A percentile compares a stretch with the other conserved stretches of the same genome.
phyloP scores from a whole-genome alignment of 169 alveolate species.

The Plasmodium billcollinsi region DNA sequence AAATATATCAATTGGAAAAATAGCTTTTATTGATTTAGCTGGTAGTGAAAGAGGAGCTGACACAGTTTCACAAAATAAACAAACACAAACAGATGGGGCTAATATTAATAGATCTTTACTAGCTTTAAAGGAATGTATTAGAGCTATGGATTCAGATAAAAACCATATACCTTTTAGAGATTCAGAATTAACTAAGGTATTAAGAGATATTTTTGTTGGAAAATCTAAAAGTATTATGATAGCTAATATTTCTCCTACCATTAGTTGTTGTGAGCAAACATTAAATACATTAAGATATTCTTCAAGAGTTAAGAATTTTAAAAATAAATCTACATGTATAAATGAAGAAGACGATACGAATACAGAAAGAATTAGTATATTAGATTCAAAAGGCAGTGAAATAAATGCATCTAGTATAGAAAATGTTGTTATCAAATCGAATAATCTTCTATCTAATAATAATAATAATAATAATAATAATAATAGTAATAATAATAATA shows the following conservation, averaged over 20 bases:
- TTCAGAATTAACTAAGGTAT: slow-evolving; percentile 95
- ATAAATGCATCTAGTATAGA: slow-evolving; percentile 9
- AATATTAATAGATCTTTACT: slow-evolving; percentile 98
- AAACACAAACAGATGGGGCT: slow-evolving; percentile 98
- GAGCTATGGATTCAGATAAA: slow-evolving; percentile 98
- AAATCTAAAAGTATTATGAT: slow-evolving; percentile 98
- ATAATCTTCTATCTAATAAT: background rate
- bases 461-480: background rate
- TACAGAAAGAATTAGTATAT: slow-evolving; percentile 40
- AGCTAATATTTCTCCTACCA: slow-evolving; percentile 98
- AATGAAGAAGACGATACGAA: slow-evolving; percentile 68
- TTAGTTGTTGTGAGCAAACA: slow-evolving; percentile 98
- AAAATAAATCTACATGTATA: slow-evolving; percentile 79
- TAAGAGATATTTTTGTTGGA: slow-evolving; percentile 97
- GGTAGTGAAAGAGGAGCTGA: slow-evolving; percentile 99
- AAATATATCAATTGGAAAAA: slow-evolving; percentile 89
- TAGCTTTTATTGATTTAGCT: slow-evolving; percentile 98
- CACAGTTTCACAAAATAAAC: slow-evolving; percentile 95
- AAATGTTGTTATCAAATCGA: slow-evolving; percentile 7
- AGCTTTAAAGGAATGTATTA: slow-evolving; percentile 99
- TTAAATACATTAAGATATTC: slow-evolving; percentile 98
- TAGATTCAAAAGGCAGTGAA: slow-evolving; percentile 15
- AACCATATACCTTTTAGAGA: slow-evolving; percentile 99
- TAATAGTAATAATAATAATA: background rate
- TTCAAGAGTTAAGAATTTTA: slow-evolving; percentile 96